Percentiles rank a stretch among this genome's conserved stretches.
Conservation (phyloP, 2,329 filamentous ascomycete species). For the Chaetomium sp. region DNA sequence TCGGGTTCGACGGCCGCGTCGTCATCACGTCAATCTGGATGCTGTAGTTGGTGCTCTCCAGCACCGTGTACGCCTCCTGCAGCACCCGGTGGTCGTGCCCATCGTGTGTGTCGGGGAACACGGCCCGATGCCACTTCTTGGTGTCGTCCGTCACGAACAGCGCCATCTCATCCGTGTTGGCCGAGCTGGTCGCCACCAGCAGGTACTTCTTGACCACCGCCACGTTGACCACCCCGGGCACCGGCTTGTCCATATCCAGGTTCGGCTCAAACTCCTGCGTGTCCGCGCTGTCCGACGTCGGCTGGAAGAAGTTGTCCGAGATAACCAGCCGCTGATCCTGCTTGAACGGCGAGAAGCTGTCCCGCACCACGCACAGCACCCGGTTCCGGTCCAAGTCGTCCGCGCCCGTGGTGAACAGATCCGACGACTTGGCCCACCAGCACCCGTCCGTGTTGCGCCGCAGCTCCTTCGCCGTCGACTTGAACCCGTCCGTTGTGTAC, state of each 20-base stretch:
- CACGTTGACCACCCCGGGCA: slow-evolving; percentile 74
- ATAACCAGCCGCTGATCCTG: slow-evolving; percentile 72
- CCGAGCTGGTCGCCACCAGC: slow-evolving; percentile 72
- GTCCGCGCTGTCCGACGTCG: slow-evolving; percentile 37
- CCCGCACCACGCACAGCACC: slow-evolving; percentile 72
- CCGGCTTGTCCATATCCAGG: slow-evolving; percentile 65
- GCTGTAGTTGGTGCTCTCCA: slow-evolving; percentile 96
- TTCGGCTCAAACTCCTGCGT: slow-evolving; percentile 66
- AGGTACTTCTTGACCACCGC: slow-evolving; percentile 82
- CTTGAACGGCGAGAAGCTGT: slow-evolving; percentile 62
- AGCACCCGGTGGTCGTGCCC: slow-evolving; percentile 62
- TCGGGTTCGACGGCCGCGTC: slow-evolving; percentile 54
- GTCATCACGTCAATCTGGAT: slow-evolving; percentile 94
- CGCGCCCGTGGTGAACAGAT: slow-evolving; percentile 64
- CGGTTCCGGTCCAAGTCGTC: slow-evolving; percentile 60
- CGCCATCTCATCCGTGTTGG: slow-evolving; percentile 81
- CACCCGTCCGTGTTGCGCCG: slow-evolving; percentile 67
- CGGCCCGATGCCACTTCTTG: slow-evolving; percentile 79
- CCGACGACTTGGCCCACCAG: slow-evolving; percentile 77
- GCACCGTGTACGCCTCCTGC: slow-evolving; percentile 83
- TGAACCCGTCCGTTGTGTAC: slow-evolving; percentile 85
- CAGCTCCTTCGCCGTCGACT: slow-evolving; percentile 56
- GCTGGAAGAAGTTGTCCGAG: slow-evolving; percentile 76
- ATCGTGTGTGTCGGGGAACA: slow-evolving; percentile 58
- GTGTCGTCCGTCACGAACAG: slow-evolving; percentile 85